Conservation (phyloP, 208 protist species). For the Trypanosomatidae sp. region DNA sequence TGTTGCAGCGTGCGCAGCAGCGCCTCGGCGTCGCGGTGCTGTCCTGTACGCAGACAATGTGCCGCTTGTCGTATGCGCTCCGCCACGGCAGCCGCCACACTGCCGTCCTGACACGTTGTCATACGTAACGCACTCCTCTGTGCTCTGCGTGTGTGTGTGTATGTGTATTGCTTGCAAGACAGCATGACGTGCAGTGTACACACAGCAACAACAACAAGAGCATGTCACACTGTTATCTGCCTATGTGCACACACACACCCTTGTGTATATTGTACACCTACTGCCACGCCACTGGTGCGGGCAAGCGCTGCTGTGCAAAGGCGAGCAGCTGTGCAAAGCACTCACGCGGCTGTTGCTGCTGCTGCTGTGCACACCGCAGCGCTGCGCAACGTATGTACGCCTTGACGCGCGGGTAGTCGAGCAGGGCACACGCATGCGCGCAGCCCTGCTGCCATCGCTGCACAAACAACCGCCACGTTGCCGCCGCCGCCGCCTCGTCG, state of each 20-base stretch:
- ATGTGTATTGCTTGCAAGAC: not conserved
- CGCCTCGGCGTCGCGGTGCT: slow-evolving; percentile 28
- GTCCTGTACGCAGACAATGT: slow-evolving; percentile 29
- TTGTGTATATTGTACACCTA: not conserved
- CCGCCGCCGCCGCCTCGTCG: no score
- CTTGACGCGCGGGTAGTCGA: slow-evolving; percentile 37
- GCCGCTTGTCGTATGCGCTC: slow-evolving; percentile 23
- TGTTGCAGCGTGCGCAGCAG: slow-evolving; percentile 26
- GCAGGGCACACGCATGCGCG: slow-evolving; percentile 6
- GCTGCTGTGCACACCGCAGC: no score
- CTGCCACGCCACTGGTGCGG: not conserved
- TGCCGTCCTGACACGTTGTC: no score
- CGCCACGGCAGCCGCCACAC: no score
- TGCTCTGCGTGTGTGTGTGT: no score
- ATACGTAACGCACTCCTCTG: no score
- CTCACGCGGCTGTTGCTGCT: no score
- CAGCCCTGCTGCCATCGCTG: slow-evolving; percentile 19
- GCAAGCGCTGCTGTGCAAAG: not conserved
- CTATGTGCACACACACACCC: not conserved
- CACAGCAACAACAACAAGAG: not conserved
- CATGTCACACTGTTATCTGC: no score
- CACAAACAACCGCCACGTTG: slow-evolving; percentile 8
- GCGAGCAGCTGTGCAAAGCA: no score
- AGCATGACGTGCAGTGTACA: not conserved
- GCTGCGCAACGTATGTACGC: slow-evolving; percentile 30